These are phyloP conservation scores for Calonectria pseudoturangicola DNA, from an alignment of 2,329 filamentous ascomycete genomes.

Conservation along the genomic window DNA sequence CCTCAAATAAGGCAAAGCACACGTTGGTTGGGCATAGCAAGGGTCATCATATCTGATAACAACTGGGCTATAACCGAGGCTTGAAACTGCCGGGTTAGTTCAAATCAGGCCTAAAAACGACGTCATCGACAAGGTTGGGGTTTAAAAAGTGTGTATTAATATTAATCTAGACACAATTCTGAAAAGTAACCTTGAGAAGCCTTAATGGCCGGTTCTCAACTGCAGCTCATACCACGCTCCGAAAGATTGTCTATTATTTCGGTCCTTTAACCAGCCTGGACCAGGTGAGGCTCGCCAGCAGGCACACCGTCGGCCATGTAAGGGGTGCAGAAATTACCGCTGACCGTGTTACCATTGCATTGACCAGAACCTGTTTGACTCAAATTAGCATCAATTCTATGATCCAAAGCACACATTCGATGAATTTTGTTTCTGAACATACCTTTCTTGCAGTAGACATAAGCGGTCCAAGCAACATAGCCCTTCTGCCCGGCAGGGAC, in stretches of 20 bases:
- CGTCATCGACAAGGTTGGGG: not conserved
- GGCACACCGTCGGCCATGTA: not conserved
- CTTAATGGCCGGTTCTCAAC: not conserved
- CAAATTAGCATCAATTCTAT: not conserved
- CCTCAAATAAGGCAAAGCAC: not conserved
- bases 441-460: slow-evolving; percentile 9
- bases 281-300: not conserved
- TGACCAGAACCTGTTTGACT: slow-evolving; percentile 1
- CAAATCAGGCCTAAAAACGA: not conserved
- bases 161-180: not conserved
- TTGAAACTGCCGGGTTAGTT: not conserved
- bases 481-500: slow-evolving; percentile 12
- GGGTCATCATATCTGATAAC: not conserved
- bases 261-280: slow-evolving; percentile 4
- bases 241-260: not conserved
- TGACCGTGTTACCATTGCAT: slow-evolving; percentile 4
- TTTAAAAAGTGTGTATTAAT: not conserved
- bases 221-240: not conserved
- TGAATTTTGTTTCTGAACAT: not conserved
- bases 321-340: not conserved
- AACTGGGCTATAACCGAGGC: not conserved
- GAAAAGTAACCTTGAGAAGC: not conserved
- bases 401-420: not conserved
- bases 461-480: slow-evolving; percentile 5
- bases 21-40: not conserved